Base-by-base conservation (phyloP, 352 stramenopile species). In the Pythium folliculosum region DNA sequence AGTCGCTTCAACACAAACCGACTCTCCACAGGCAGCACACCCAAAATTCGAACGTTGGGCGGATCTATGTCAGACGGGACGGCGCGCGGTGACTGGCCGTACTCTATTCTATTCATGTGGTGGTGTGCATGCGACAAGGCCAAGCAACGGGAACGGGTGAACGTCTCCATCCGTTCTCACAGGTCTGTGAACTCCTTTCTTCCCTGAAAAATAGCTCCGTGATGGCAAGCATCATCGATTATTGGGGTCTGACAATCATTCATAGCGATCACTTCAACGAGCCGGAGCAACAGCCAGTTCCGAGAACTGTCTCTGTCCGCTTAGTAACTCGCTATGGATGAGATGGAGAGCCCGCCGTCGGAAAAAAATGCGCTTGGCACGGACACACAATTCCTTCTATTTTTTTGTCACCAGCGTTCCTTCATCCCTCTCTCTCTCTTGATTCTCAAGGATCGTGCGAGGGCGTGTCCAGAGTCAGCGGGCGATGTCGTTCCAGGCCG, bases 261-360 rank as follows among this genome's bases (percentile, higher is more conserved):
- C 50, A 13, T 6, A 0, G 7, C 16, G 23, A 37, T 19, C 50
- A 62, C 61, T 61, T 62, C 61, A 67, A 67, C 57, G 30, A 67
- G 61, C 61, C 61, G 61, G 61, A 62, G 61, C 50, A 32, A 67
- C 51, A 61, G 60, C 23, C 61, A 51, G 61, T 67, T 67, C 43
- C 14, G 25, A 1, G 30, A 17, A 13, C 61, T 51, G 51, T 45
- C 61, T 56, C 30, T 67, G 61, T 38, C 12, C 51, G n/a, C n/a
- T 47, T n/a, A 45, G 47, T 59, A 44, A 44, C 38, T 44, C 38
- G 38, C 38, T 17, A 16, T 44, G 6, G 38, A 55, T 55, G 49
- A 55, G 49, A 40, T 44, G 38, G 14, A 44, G 38, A 44, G 38
- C 38, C 6, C 38, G 38, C 38, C 38, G 38, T 44, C 38, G 38